These are phyloP conservation scores for Starmerella sirachaensis DNA, from an alignment of 805 yeast species.

Conservation along the genomic window DNA sequence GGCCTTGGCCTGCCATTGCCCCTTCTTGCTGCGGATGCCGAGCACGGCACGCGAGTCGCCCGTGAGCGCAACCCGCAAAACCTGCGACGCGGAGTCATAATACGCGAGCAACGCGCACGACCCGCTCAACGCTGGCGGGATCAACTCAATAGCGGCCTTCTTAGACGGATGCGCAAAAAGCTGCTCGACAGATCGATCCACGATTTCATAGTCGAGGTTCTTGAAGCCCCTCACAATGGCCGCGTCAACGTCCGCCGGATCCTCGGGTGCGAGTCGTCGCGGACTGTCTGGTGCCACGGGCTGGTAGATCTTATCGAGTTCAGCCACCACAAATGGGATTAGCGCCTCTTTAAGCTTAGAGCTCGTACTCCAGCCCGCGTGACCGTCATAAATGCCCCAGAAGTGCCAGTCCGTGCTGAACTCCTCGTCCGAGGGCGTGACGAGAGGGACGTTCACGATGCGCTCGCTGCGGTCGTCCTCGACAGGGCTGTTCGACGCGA, in stretches of 20 bases:
- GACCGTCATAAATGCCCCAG: conserved; percentile 95
- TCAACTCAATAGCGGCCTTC: conserved; percentile 51
- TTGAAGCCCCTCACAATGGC: conserved; percentile 75
- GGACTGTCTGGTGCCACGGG: conserved; percentile 37
- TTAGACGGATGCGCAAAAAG: conserved; percentile 57
- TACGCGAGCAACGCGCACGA: conserved; percentile 84
- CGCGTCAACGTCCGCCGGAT: conserved; percentile 56
- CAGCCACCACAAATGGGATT: conserved; percentile 63
- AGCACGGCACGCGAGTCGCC: conserved; percentile 92
- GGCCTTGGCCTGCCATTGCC: conserved; percentile 78
- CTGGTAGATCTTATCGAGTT: conserved; percentile 47
- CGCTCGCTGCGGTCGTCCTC: conserved; percentile 89
- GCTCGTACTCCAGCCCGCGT: conserved; percentile 91
- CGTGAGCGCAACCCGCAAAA: conserved; percentile 80
- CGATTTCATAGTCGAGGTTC: conserved; percentile 76
- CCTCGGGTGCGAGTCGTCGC: conserved; percentile 44
- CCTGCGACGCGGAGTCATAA: conserved; percentile 63
- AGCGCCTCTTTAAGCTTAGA: conserved; percentile 71
- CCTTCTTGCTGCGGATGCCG: conserved; percentile 46
- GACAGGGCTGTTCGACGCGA: conserved; percentile 84
- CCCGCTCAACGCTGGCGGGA: conserved; percentile 91
- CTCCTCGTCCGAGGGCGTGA: conserved; percentile 31
- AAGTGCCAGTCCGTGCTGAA: conserved; percentile 71
- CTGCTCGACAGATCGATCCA: conserved; percentile 56
- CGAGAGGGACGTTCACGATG: conserved; percentile 48